Evolutionary conservation across 2,329 filamentous ascomycete species (phyloP).

Genomic region (Botryotinia narcissicola): DNA sequence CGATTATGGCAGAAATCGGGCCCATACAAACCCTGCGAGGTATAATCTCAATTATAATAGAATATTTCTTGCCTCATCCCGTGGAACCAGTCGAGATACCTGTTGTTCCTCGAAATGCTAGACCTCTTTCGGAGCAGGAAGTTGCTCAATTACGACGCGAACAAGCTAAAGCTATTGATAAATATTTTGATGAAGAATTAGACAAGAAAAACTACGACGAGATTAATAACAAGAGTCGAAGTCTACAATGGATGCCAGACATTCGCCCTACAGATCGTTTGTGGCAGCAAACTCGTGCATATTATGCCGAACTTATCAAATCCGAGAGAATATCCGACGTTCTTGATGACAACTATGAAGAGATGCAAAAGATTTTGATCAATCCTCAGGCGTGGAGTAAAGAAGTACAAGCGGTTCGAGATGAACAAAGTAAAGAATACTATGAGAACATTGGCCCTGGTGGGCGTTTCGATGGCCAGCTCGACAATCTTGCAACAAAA

Average conservation of each 20-base stretch:
- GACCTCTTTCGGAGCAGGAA: not conserved
- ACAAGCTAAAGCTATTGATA: constrained; percentile 19
- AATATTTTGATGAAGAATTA: constrained; percentile 19
- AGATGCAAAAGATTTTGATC: constrained; percentile 10
- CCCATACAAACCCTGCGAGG: not conserved
- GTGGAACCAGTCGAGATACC: not conserved
- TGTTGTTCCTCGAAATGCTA: not conserved
- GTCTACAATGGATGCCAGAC: constrained; percentile 17
- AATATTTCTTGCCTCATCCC: constrained; percentile 10
- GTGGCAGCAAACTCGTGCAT: constrained; percentile 1
- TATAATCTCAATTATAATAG: not conserved
- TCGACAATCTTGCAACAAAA: constrained; percentile 36
- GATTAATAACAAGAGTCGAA: constrained; percentile 1
- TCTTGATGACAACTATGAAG: constrained; percentile 14
- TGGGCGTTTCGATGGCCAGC: constrained; percentile 13
- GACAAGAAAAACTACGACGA: constrained; percentile 14
- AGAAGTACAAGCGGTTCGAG: constrained; percentile 2
- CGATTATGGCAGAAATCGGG: not conserved
- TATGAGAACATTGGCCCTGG: constrained; percentile 6
- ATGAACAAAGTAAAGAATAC: constrained; percentile 12
- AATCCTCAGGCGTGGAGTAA: constrained; percentile 7
- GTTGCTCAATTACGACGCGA: constrained; percentile 1
- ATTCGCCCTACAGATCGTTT: not conserved
- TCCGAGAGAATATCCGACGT: not conserved
- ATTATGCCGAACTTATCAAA: constrained; percentile 5